phyloP scores from a whole-genome alignment of 2,329 filamentous ascomycete species.

The Chrysoporthe puriensis region DNA sequence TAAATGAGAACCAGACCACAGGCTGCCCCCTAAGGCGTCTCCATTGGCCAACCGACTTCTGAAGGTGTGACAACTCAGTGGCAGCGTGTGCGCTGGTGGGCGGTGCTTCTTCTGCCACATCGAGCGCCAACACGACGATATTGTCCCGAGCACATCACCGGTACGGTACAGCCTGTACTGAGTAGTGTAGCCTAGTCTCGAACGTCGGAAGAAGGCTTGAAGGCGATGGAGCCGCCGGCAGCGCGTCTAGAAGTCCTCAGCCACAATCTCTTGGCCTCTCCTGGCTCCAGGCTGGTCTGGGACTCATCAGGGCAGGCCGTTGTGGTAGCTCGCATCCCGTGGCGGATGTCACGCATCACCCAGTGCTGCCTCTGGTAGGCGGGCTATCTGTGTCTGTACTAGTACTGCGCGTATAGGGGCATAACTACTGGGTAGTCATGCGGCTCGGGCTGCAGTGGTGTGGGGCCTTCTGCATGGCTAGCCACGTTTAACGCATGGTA shows the following conservation, averaged over 20 bases:
- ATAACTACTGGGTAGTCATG: background rate
- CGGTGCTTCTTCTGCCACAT: no score
- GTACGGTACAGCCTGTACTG: background rate
- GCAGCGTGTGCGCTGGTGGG: no score
- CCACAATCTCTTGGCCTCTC: background rate
- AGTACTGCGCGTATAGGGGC: background rate
- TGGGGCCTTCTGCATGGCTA: conserved; percentile 5
- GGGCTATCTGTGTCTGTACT: background rate
- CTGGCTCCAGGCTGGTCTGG: background rate
- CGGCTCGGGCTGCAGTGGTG: background rate
- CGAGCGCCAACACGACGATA: no score
- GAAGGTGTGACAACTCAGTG: no score
- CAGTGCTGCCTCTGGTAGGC: conserved; percentile 1
- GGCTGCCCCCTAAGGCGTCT: no score
- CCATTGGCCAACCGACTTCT: no score
- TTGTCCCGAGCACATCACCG: no score
- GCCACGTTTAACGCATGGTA: background rate
- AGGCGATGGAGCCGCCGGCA: background rate
- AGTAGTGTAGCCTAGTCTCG: background rate
- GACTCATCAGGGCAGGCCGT: background rate
- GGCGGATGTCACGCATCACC: background rate
- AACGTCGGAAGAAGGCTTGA: background rate
- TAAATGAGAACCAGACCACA: no score
- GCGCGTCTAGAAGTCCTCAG: conserved; percentile 6
- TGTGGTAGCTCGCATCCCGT: background rate